Evolutionary conservation across 192 early-diverging fungal species (phyloP).

Genomic region (Rhizophlyctis rosea): DNA sequence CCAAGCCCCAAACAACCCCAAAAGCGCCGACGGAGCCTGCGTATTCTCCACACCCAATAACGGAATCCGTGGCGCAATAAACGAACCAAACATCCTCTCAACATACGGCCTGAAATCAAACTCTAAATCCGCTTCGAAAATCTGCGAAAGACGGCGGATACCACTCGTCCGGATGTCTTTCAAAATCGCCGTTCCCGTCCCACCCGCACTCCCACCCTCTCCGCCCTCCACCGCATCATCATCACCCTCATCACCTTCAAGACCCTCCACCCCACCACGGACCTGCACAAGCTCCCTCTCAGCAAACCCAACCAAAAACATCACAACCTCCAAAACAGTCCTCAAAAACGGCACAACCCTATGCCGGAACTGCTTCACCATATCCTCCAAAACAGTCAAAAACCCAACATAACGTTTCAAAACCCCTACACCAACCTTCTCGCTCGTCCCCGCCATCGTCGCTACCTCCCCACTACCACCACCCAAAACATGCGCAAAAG

Average conservation of each 20-base stretch:
- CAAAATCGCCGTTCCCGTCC: slow-evolving; percentile 4
- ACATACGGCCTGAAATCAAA: slow-evolving; percentile 81
- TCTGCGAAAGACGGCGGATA: slow-evolving; percentile 68
- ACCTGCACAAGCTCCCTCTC: slow-evolving; percentile 45
- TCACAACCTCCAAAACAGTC: slow-evolving; percentile 66
- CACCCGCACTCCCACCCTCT: not conserved
- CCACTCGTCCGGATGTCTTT: slow-evolving; percentile 66
- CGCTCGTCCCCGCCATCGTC: slow-evolving; percentile 1
- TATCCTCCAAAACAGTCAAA: slow-evolving; percentile 73
- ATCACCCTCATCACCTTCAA: slow-evolving; percentile 9
- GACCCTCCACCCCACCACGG: not conserved
- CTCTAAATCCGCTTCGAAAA: slow-evolving; percentile 71
- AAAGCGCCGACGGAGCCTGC: slow-evolving; percentile 75
- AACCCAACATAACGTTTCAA: slow-evolving; percentile 76
- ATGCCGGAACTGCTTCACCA: slow-evolving; percentile 77
- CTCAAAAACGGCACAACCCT: slow-evolving; percentile 70
- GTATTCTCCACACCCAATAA: slow-evolving; percentile 79
- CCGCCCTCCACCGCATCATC: not conserved
- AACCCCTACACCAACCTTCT: not conserved
- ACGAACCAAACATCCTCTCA: slow-evolving; percentile 66
- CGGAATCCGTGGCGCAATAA: slow-evolving; percentile 68
- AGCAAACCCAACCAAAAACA: slow-evolving; percentile 70
- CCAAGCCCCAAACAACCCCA: slow-evolving; percentile 80
- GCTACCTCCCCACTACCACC: not conserved
- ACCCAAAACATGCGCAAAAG: slow-evolving; percentile 50